These are phyloP conservation scores for Colletotrichum limetticola DNA, from an alignment of 2,329 filamentous ascomycete species.

Conservation along the genomic window DNA sequence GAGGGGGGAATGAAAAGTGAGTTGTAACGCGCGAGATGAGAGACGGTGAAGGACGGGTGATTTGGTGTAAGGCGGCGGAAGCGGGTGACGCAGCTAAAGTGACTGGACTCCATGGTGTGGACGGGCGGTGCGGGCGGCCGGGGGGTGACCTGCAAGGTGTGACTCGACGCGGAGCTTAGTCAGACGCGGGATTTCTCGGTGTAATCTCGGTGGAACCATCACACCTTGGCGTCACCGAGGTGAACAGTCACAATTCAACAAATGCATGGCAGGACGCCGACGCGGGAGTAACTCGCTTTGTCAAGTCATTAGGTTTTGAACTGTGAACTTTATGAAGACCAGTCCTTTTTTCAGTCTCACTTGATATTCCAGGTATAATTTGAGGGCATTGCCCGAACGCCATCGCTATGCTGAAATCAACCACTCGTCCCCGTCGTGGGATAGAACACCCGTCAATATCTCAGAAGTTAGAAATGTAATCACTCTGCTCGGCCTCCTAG, in stretches of 20 bases:
- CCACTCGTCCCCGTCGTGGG: neutral
- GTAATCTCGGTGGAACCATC: slow-evolving; percentile 7
- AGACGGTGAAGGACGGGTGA: slow-evolving; percentile 14
- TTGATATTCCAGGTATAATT: neutral
- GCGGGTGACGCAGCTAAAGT: neutral
- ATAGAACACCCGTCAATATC: neutral
- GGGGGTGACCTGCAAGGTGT: slow-evolving; percentile 3
- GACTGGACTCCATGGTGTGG: neutral
- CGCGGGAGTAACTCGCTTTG: neutral
- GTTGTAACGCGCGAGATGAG: neutral
- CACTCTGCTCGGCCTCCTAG: slow-evolving; percentile 37
- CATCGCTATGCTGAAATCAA: slow-evolving; percentile 32
- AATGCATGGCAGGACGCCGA: neutral
- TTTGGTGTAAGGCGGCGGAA: neutral
- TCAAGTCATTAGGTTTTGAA: neutral
- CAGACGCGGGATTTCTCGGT: slow-evolving; percentile 11
- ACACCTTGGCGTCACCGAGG: neutral
- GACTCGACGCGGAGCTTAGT: slow-evolving; percentile 27
- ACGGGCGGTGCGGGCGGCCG: neutral
- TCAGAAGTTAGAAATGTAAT: neutral
- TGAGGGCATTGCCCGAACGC: slow-evolving; percentile 25
- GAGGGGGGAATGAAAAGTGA: neutral
- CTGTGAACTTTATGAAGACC: neutral
- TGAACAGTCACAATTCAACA: neutral
- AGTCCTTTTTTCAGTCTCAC: neutral